A percentile compares a stretch with the other conserved stretches of the same genome.
Conservation (phyloP, 352 stramenopile species). For the Globisporangium barbulae region DNA sequence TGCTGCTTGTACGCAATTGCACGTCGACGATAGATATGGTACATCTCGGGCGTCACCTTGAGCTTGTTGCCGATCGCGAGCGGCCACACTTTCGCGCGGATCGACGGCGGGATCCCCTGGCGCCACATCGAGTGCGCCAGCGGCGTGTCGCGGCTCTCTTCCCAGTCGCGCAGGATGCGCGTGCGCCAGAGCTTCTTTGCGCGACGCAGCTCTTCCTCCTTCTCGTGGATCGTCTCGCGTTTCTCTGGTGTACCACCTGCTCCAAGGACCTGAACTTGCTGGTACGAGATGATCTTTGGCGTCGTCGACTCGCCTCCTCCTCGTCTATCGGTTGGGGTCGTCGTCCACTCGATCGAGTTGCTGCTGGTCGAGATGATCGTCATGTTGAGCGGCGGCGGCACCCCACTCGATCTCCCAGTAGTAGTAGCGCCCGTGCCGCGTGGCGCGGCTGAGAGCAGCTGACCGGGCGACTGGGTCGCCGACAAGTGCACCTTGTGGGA, state of each 20-base stretch:
- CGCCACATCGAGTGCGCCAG: constrained; percentile 77
- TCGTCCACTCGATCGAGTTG: constrained; percentile 12
- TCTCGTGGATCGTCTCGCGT: constrained; percentile 63
- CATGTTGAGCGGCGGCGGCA: constrained; percentile 15
- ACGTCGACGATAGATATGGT: constrained; percentile 73
- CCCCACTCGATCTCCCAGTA: not conserved
- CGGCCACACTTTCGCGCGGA: constrained; percentile 80
- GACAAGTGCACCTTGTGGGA: constrained; percentile 15
- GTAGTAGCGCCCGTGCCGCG: not conserved
- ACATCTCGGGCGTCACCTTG: constrained; percentile 86
- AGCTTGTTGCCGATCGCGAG: constrained; percentile 84
- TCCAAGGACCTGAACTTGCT: not conserved
- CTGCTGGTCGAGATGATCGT: constrained; percentile 8
- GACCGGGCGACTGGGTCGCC: constrained; percentile 11
- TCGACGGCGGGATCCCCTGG: constrained; percentile 77
- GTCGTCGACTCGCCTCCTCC: constrained; percentile 3
- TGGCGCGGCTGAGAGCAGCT: not conserved
- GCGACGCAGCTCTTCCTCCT: constrained; percentile 77
- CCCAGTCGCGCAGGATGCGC: constrained; percentile 73
- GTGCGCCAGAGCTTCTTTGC: constrained; percentile 83
- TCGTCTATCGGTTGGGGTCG: constrained; percentile 12
- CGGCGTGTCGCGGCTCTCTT: constrained; percentile 68
- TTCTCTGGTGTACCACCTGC: constrained; percentile 7
- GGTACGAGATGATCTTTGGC: constrained; percentile 12
- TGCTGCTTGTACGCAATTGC: constrained; percentile 66